These are phyloP conservation scores for Nitzschia sp. DNA, from an alignment of 108 stramenopile species.

Conservation along the genomic window DNA sequence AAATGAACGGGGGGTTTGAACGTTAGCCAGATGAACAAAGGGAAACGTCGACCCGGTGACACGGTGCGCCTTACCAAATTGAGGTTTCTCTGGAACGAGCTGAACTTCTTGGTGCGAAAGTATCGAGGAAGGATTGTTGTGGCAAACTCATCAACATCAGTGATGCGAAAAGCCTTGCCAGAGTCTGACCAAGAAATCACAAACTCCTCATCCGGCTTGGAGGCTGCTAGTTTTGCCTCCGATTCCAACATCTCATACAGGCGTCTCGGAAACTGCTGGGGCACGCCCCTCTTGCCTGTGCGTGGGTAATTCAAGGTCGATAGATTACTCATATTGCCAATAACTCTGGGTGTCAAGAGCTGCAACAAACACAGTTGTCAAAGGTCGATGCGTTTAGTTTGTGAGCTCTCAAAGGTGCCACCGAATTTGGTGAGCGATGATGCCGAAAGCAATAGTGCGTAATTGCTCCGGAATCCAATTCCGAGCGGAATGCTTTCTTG, in stretches of 20 bases:
- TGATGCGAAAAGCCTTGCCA: slow-evolving; percentile 83
- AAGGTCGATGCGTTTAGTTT: background rate
- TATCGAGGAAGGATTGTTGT: slow-evolving; percentile 75
- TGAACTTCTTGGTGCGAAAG: slow-evolving; percentile 91
- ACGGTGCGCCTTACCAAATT: slow-evolving; percentile 68
- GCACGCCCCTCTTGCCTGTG: slow-evolving; percentile 86
- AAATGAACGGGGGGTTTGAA: slow-evolving; percentile 1
- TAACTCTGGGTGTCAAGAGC: background rate
- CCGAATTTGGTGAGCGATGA: background rate
- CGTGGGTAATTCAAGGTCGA: slow-evolving; percentile 55
- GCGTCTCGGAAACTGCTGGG: slow-evolving; percentile 84
- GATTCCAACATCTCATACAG: slow-evolving; percentile 82
- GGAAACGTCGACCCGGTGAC: no score
- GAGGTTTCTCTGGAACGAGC: slow-evolving; percentile 91
- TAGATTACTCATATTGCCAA: slow-evolving; percentile 14
- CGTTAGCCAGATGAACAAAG: background rate
- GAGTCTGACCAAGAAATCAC: slow-evolving; percentile 73
- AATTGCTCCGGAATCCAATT: slow-evolving; percentile 2
- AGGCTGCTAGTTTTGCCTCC: slow-evolving; percentile 44
- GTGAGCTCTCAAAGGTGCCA: background rate
- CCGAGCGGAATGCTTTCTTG: background rate
- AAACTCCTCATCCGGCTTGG: slow-evolving; percentile 7
- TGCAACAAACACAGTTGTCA: background rate
- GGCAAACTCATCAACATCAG: slow-evolving; percentile 71
- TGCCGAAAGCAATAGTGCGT: background rate